These are phyloP conservation scores for Achaetomiella virescens DNA, from an alignment of 495 filamentous ascomycete species.

Conservation along the genomic window DNA sequence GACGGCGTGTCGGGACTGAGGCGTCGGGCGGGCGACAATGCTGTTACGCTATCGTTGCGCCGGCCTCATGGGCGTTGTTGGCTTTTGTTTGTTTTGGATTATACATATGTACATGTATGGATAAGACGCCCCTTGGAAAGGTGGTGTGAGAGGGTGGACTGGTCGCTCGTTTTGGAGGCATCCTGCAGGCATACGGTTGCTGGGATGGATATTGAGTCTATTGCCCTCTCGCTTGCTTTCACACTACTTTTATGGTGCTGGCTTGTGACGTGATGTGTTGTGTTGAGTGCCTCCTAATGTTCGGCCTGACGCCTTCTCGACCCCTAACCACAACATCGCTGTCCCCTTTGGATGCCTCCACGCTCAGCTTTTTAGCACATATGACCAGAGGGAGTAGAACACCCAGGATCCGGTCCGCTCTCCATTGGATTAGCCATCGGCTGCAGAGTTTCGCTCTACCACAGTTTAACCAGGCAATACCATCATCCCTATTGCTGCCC, in stretches of 20 bases:
- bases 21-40: slow-evolving; percentile 45
- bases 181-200: neutral
- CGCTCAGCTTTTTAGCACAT: no score
- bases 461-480: no score
- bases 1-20: slow-evolving; percentile 51
- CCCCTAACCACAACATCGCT: no score
- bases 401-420: no score
- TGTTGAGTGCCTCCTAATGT: no score
- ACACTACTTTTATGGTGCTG: neutral
- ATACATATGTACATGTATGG: neutral
- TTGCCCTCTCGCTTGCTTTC: neutral
- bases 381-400: no score
- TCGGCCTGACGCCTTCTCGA: no score
- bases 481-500: no score
- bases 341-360: no score
- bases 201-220: neutral
- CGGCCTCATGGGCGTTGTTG: slow-evolving; percentile 47
- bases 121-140: neutral
- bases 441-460: no score
- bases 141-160: slow-evolving; percentile 9
- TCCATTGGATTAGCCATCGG: no score
- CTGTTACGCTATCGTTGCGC: slow-evolving; percentile 47
- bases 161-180: slow-evolving; percentile 3
- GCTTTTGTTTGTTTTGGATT: slow-evolving; percentile 9
- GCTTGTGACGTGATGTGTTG: neutral